Conservation (phyloP, 2,329 filamentous ascomycete genomes). For the Penicillium sp. region DNA sequence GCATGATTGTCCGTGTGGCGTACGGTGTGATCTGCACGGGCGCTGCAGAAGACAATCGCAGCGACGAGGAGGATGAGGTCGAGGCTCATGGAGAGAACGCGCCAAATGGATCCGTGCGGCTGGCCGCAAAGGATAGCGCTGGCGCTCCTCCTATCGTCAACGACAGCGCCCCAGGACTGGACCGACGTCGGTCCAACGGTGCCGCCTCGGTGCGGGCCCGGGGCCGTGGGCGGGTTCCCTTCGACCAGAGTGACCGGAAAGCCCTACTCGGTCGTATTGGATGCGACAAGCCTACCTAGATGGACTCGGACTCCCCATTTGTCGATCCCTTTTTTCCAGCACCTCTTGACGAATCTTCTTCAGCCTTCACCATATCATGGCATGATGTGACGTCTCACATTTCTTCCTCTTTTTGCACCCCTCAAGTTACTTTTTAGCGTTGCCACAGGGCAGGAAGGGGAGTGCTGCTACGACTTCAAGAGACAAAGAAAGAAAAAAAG, state of each 20-base stretch:
- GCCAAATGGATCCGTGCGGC: constrained; percentile 25
- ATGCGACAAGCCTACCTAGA: constrained; percentile 61
- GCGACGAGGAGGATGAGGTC: constrained; percentile 65
- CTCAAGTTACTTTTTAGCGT: too few species aligned
- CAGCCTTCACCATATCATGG: constrained; percentile 10
- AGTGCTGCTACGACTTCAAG: constrained; percentile 8
- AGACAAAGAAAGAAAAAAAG: too few species aligned
- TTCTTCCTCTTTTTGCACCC: neutral
- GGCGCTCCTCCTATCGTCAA: constrained; percentile 19
- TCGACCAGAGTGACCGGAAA: constrained; percentile 50
- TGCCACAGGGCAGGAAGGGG: neutral
- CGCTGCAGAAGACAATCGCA: constrained; percentile 77
- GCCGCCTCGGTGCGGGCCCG: constrained; percentile 32
- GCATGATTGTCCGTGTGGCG: constrained; percentile 78
- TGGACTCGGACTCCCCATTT: constrained; percentile 1
- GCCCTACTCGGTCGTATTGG: constrained; percentile 76
- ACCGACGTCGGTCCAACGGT: constrained; percentile 34
- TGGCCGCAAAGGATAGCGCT: constrained; percentile 21
- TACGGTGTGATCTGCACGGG: constrained; percentile 67
- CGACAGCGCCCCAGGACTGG: constrained; percentile 25
- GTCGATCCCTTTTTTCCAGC: constrained; percentile 3
- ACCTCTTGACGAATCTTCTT: constrained; percentile 11
- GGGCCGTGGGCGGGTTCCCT: constrained; percentile 35
- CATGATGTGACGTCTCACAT: constrained; percentile 14
- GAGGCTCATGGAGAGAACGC: constrained; percentile 29